Percentiles rank a stretch among this genome's conserved stretches.
phyloP scores from a whole-genome alignment of 257 asterid genomes.

The Solanum pinnatisectum region DNA sequence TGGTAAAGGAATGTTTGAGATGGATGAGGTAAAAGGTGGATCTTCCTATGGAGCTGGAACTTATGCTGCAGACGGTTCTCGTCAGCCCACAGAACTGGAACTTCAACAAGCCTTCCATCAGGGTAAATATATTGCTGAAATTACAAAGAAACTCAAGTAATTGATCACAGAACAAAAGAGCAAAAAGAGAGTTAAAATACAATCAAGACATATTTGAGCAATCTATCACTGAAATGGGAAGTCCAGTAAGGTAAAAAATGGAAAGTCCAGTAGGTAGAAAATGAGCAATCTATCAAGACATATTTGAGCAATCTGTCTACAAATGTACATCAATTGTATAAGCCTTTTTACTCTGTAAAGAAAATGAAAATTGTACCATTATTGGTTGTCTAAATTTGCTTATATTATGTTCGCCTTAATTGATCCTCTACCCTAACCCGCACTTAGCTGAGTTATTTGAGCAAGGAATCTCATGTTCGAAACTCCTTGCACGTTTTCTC shows the following conservation, averaged over 20 bases:
- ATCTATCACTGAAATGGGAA: background rate
- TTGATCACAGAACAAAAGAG: background rate
- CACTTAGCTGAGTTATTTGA: background rate
- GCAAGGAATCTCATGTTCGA: background rate
- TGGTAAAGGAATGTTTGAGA: constrained; percentile 79
- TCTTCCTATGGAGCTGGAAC: constrained; percentile 83
- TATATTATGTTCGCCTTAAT: background rate
- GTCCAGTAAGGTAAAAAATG: background rate
- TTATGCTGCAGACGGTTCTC: constrained; percentile 81
- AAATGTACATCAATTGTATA: background rate
- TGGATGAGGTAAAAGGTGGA: constrained; percentile 79
- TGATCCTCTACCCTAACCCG: background rate
- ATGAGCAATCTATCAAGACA: no score
- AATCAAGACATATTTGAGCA: background rate
- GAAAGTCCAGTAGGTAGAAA: no score
- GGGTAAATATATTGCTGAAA: constrained; percentile 67
- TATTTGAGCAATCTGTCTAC: no score
- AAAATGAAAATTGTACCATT: background rate
- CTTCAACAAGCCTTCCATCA: constrained; percentile 81
- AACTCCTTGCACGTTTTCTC: background rate
- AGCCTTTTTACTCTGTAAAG: background rate
- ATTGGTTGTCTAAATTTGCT: background rate
- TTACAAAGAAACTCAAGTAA: constrained; percentile 53
- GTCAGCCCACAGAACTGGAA: constrained; percentile 66
- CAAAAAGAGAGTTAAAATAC: background rate